A percentile compares a stretch with the other conserved stretches of the same genome.
Conservation (phyloP, 306 rosid genomes). For the Rosa lucieae region DNA sequence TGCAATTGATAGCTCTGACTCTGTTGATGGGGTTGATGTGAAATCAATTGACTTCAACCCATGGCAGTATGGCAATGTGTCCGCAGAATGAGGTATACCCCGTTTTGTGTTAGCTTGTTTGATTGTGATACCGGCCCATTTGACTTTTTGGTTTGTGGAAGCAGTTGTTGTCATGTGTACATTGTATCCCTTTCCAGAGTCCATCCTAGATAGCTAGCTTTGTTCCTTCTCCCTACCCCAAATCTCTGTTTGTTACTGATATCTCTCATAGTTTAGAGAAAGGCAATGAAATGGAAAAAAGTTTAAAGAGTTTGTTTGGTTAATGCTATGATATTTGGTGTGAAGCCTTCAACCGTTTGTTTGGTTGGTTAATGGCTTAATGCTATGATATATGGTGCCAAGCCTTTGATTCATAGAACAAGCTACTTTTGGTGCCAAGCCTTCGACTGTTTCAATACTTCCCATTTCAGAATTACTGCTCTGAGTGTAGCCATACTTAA, state of each 20-base stretch:
- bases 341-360: too few species aligned
- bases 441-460: too few species aligned
- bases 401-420: neutral
- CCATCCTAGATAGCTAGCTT: neutral
- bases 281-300: neutral
- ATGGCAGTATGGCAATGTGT: conserved; percentile 69
- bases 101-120: neutral
- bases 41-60: conserved; percentile 72
- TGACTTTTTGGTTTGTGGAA: neutral
- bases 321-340: conserved; percentile 1
- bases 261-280: neutral
- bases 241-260: neutral
- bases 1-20: conserved; percentile 45
- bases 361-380: too few species aligned
- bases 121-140: neutral
- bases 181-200: neutral
- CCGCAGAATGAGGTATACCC: conserved; percentile 41
- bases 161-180: conserved; percentile 7
- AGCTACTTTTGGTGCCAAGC: neutral
- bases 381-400: neutral
- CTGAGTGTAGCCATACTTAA: neutral
- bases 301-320: neutral
- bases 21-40: conserved; percentile 38
- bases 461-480: neutral
- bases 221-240: neutral